Base-by-base conservation (phyloP, 2,329 filamentous ascomycete species). In the Beauveria australis region DNA sequence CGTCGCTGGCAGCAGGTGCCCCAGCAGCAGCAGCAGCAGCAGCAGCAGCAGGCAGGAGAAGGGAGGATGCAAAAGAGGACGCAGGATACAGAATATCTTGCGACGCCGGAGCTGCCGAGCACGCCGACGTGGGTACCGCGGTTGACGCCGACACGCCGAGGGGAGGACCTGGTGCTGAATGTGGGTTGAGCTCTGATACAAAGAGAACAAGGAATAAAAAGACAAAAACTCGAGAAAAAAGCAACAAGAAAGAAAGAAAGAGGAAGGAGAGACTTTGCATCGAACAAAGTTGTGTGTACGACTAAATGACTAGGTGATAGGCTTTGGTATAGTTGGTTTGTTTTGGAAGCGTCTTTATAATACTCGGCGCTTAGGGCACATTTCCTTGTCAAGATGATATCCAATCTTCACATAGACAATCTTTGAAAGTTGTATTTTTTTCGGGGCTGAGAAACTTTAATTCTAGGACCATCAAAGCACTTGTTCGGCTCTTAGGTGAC, bases 121-220 rank as follows among this genome's bases (percentile, higher is more conserved):
- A 81, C 79, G 43, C 84, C 84, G 0, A 78, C 79, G 1, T 87
- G 85, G 84, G 76, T 85, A 65, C 86, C 86, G 3, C 81, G 79
- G 65, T 67, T 90, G 66, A 90, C 87, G 51, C 88, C 88, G 3
- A 86, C 84, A 61, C 75, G 85, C 63, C 78, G 84, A 53, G 87
- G 88, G 0, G 83, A 87, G 28, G 86, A 89, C 68, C 68, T 90
- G 62, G 87, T 81, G 64, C 67, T 85, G 65, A 80, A 81, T 64
- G 81, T 85, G 63, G 76, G 79, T 63, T 84, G 63, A 66, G 40
- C 22, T 26, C 7, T n/a, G 30, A 19, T 22, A 6, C 14, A 28
- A 28, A 28, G 26, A 30, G 4, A 30, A 49, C 8, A 30, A 12
- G n/a, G 28, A 8, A 9, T 16, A 28, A 1, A 14, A 33, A 33